A percentile compares a stretch with the other conserved stretches of the same genome.
Conservation (phyloP, 202 grass and related monocot species). For the Dendrocalamus latiflorus region DNA sequence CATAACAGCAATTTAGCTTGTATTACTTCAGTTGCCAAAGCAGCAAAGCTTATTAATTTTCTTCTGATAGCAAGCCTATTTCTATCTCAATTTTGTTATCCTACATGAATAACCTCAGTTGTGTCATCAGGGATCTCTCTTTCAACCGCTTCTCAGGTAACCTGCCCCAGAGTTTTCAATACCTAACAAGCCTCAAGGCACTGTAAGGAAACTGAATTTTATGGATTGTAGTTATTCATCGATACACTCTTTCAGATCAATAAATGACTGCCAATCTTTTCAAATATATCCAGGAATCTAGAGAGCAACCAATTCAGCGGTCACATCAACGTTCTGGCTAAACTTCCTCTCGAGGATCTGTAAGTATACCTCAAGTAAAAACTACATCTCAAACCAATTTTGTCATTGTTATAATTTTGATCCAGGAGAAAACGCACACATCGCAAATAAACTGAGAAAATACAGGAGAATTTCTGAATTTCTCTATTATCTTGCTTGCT, state of each 20-base stretch:
- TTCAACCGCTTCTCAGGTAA: constrained; percentile 81
- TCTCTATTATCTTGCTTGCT: too few relatives aligned
- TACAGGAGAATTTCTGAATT: too few relatives aligned
- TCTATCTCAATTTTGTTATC: too few relatives aligned
- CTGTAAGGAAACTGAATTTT: constrained; percentile 58
- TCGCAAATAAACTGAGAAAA: too few relatives aligned
- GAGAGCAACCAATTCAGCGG: constrained; percentile 94
- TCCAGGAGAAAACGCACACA: too few relatives aligned
- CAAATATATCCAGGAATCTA: constrained; percentile 51
- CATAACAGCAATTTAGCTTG: not conserved
- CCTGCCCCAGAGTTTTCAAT: constrained; percentile 68
- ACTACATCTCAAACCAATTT: not conserved
- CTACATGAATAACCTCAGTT: constrained; percentile 12
- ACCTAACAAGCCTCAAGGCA: constrained; percentile 60
- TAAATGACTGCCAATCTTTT: constrained; percentile 22
- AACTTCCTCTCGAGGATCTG: constrained; percentile 76
- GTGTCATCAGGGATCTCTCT: constrained; percentile 79
- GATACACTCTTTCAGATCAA: not conserved
- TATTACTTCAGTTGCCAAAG: not conserved
- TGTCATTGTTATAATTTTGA: too few relatives aligned
- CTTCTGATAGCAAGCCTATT: too few relatives aligned
- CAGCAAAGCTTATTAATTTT: not conserved
- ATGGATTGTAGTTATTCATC: not conserved
- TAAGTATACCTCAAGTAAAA: constrained; percentile 52
- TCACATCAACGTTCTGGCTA: constrained; percentile 54